phyloP scores from a whole-genome alignment of 73 alveolate genomes.

The Paramecium tetraurelia region DNA sequence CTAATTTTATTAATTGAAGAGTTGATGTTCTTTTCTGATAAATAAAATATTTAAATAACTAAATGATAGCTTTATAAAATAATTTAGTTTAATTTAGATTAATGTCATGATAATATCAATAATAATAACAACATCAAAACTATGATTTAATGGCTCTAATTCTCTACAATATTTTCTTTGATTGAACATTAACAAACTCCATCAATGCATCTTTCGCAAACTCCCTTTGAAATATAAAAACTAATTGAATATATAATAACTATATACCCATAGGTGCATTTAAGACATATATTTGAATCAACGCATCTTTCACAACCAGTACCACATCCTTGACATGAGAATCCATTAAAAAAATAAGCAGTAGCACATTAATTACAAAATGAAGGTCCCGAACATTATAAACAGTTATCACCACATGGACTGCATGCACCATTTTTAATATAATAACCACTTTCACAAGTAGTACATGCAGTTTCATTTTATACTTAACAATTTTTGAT shows the following conservation, averaged over 20 bases:
- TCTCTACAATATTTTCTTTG: background rate
- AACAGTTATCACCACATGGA: background rate
- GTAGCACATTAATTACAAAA: constrained; percentile 18
- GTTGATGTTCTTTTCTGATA: too few species aligned
- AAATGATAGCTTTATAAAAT: too few species aligned
- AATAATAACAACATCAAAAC: background rate
- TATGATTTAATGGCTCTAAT: background rate
- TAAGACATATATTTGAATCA: background rate
- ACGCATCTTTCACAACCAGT: constrained; percentile 46
- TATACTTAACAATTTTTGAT: background rate
- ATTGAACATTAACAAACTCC: constrained; percentile 40
- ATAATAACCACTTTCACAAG: background rate
- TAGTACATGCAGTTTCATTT: constrained; percentile 25
- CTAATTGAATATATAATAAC: background rate
- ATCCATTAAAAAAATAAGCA: constrained; percentile 15
- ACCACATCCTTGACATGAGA: background rate
- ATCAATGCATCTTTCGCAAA: background rate
- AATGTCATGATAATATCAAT: background rate
- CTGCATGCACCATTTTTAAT: background rate
- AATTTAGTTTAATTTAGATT: background rate
- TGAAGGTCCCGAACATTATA: background rate
- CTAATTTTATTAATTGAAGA: too few species aligned
- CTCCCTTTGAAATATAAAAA: background rate
- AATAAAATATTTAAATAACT: too few species aligned
- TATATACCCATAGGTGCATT: constrained; percentile 40